Percentiles rank a stretch among this genome's conserved stretches.
Evolutionary conservation across 306 rosid species (phyloP).

Genomic region (Glycine latifolia): DNA sequence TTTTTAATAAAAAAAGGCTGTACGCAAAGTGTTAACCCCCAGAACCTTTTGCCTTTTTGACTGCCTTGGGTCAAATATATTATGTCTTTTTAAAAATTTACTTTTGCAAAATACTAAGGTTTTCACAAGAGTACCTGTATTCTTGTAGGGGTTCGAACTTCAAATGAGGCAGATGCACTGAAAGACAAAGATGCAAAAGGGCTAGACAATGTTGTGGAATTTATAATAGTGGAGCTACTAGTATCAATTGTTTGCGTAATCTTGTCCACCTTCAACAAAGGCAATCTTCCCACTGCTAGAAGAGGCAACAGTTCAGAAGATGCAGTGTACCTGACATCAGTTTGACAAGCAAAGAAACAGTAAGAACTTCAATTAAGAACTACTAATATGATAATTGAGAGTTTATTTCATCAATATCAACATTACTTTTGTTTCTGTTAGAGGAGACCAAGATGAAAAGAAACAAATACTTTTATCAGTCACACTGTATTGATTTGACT

Average conservation of each 20-base stretch:
- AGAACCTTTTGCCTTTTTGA: neutral
- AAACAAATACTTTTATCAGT: neutral
- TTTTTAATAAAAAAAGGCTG: too few species aligned
- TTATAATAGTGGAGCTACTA: slow-evolving; percentile 59
- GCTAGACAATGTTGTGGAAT: slow-evolving; percentile 74
- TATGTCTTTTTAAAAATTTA: slow-evolving; percentile 8
- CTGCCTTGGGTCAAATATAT: neutral
- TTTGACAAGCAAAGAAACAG: slow-evolving; percentile 28
- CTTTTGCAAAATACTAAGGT: slow-evolving; percentile 10
- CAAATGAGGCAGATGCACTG: slow-evolving; percentile 90
- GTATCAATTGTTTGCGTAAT: slow-evolving; percentile 79
- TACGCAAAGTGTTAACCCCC: neutral
- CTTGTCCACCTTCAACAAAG: slow-evolving; percentile 79
- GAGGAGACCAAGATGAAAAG: slow-evolving; percentile 32
- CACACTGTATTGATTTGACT: neutral
- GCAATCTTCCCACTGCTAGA: slow-evolving; percentile 78
- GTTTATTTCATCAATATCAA: slow-evolving; percentile 23
- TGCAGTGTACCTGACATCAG: slow-evolving; percentile 83
- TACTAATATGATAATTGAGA: neutral
- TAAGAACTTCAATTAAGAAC: neutral
- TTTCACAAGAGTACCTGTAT: slow-evolving; percentile 70
- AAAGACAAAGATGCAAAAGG: slow-evolving; percentile 74
- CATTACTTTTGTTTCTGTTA: slow-evolving; percentile 1
- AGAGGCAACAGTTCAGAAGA: slow-evolving; percentile 93
- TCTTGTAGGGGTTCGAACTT: slow-evolving; percentile 88